A percentile compares a stretch with the other conserved stretches of the same genome.
Conservation (phyloP, 805 yeast species). For the Alloascoidea hylecoeti region DNA sequence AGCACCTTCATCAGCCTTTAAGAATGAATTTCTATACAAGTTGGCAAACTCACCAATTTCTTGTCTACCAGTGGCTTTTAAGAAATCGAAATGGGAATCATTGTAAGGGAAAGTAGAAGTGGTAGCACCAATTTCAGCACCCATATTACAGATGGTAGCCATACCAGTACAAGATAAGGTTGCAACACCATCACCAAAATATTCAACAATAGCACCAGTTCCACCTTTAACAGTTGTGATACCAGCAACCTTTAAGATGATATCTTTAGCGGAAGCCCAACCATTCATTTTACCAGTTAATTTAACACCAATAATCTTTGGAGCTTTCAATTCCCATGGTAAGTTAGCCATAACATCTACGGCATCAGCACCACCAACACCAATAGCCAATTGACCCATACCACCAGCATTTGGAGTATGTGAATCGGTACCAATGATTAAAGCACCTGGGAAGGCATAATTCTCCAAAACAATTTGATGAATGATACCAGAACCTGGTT, state of each 20-base stretch:
- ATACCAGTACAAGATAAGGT: slow-evolving; percentile 94
- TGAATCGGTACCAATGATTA: slow-evolving; percentile 93
- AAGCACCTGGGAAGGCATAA: slow-evolving; percentile 94
- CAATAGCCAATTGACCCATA: slow-evolving; percentile 93
- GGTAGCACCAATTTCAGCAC: slow-evolving; percentile 98
- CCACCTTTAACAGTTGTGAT: slow-evolving; percentile 95
- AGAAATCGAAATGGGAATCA: slow-evolving; percentile 75
- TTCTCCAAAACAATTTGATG: slow-evolving; percentile 95
- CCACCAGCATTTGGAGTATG: slow-evolving; percentile 99
- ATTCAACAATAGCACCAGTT: slow-evolving; percentile 92
- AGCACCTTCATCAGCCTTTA: slow-evolving; percentile 84
- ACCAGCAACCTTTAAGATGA: slow-evolving; percentile 88
- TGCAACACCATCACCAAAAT: slow-evolving; percentile 90
- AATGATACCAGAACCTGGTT: slow-evolving; percentile 96
- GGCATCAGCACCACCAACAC: slow-evolving; percentile 99
- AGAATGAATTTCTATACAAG: slow-evolving; percentile 43
- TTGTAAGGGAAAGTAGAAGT: slow-evolving; percentile 97
- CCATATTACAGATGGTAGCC: slow-evolving; percentile 99
- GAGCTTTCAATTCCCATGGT: slow-evolving; percentile 97
- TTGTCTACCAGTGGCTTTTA: slow-evolving; percentile 75
- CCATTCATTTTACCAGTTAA: slow-evolving; percentile 85
- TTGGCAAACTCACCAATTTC: slow-evolving; percentile 75
- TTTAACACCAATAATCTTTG: slow-evolving; percentile 89
- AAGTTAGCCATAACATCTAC: slow-evolving; percentile 91
- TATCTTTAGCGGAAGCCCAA: slow-evolving; percentile 96